Evolutionary conservation across 176 grass and related monocot genomes (phyloP).

Genomic region (Typha latifolia): DNA sequence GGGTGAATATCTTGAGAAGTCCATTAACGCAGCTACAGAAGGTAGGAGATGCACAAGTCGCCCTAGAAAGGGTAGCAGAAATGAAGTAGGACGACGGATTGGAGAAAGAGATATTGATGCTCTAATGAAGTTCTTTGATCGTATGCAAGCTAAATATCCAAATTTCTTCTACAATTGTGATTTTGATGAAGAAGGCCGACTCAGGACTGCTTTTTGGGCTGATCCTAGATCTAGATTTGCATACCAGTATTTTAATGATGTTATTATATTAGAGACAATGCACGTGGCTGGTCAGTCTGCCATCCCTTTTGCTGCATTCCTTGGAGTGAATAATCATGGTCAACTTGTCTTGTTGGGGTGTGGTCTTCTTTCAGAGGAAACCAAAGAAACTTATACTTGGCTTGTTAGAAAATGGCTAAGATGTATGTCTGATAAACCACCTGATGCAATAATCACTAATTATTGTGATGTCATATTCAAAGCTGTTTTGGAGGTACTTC

Average conservation of each 20-base stretch:
- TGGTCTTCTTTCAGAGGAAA: conserved; percentile 52
- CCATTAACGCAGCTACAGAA: conserved; percentile 38
- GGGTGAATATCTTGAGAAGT: conserved; percentile 44
- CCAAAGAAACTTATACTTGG: conserved; percentile 54
- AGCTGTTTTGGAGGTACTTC: conserved; percentile 54
- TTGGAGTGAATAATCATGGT: conserved; percentile 85
- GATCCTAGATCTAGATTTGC: conserved; percentile 62
- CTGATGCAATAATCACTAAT: conserved; percentile 59
- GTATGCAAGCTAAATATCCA: conserved; percentile 54
- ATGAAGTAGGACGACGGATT: conserved; percentile 23
- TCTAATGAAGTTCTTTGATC: conserved; percentile 45
- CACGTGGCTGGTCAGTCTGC: conserved; percentile 44
- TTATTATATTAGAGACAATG: conserved; percentile 60
- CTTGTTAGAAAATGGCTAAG: conserved; percentile 63
- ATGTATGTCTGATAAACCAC: conserved; percentile 60
- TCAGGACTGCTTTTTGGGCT: conserved; percentile 70
- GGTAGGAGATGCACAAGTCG: conserved; percentile 48
- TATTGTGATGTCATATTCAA: conserved; percentile 48
- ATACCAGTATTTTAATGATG: conserved; percentile 53
- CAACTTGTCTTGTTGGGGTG: conserved; percentile 73
- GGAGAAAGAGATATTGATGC: conserved; percentile 26
- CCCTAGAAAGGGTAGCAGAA: conserved; percentile 28
- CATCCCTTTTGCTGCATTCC: conserved; percentile 44
- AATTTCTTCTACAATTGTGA: conserved; percentile 76
- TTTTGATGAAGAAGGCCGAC: conserved; percentile 53